Evolutionary conservation across 179 eudicot genomes (phyloP), one percentile per base, ranked within the genome.

Genomic region (Silene vulgaris): DNA sequence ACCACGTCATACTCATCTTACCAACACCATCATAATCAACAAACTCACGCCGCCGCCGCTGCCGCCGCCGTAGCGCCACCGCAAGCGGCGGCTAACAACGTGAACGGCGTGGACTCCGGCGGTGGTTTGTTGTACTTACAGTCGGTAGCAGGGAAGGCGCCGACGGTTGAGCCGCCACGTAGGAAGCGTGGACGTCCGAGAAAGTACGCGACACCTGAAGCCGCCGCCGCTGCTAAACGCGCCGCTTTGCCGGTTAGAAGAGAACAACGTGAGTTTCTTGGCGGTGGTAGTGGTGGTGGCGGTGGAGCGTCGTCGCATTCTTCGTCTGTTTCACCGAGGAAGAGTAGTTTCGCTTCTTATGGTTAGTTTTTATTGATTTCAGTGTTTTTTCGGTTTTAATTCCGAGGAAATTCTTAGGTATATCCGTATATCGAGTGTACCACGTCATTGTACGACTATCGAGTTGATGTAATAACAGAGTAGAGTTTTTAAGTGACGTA

Each of bases 111-210:
- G 69, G 91, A 86, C 65, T 75, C 82, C 2, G 64, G 81, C 14
- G 87, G 65, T 20, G 65, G 59, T 21, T 73, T 65, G 64, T 74
- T 82, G 19, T 88, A 83, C 75, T 87, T 88, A 8, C 88, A 87
- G 70, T 78, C 89, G 1, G 84, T 81, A 13, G 80, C 90, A 20
- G 86, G 86, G 0, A 84, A 84, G 48, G 83, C 87, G 74, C 81
- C 90, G 30, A 30, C 88, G 0, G 64, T 82, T 40, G 92, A 86
- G 73, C 74, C 83, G 5, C 89, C 78, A 62, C 71, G 84, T 74
- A 77, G 89, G 74, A 90, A 89, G 80, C 79, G 96, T 21, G 96
- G 96, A 0, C 76, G 96, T 1, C 96, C 96, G 0, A 82, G 93
- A 65, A 90, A 90, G 81, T 90, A 90, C 68, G 87, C 79, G 0